Base-by-base conservation (phyloP, 495 filamentous ascomycete species). In the Lophiostoma macrostomum region DNA sequence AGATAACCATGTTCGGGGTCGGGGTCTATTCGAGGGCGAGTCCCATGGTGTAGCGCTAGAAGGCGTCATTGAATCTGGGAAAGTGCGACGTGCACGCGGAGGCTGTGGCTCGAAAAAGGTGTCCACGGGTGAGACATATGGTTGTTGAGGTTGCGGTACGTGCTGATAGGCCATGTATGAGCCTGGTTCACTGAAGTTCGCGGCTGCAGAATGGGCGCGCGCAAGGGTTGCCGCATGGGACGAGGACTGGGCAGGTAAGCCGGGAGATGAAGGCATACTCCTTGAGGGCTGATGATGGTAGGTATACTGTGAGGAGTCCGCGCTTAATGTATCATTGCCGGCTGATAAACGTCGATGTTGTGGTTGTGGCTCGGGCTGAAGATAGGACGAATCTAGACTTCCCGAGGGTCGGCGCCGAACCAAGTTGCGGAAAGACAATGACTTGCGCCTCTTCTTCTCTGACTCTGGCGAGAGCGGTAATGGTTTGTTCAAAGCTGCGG, bases 231-330 rank as follows among this genome's bases (percentile, higher is more conserved):
- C 25, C 16, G 44, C 13, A 14, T 37, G 20, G 22, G 23, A n/a
- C 4, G 37, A 49, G 13, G 29, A 6, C 27, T 60, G 49, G 34
- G 43, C 13, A 28, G 27, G 44, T 20, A 28, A 25, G 8, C 34
- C 39, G 5, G 60, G 60, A 1, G 60, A 63, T 28, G 42, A 44
- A 12, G 60, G 54, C 60, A 63, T 58, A 39, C 54, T 63, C 25
- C 54, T 53, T 28, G 53, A 55, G 32, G 58, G 55, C 18, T 32
- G 50, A 5, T 37, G 56, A 20, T 42, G 44, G 25, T 55, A 51
- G 22, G 45, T 34, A 53, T 56, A 51, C 27, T 22, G 39, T 14
- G 31, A 56, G 7, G 53, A 41, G 14, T 56, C 42, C 22, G 34
- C 53, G 41, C 24, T 39, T 23, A 50, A 44, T 24, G 30, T 46